Evolutionary conservation across 768 basidiomycete species (phyloP).

Genomic region (Suillus weaverae): DNA sequence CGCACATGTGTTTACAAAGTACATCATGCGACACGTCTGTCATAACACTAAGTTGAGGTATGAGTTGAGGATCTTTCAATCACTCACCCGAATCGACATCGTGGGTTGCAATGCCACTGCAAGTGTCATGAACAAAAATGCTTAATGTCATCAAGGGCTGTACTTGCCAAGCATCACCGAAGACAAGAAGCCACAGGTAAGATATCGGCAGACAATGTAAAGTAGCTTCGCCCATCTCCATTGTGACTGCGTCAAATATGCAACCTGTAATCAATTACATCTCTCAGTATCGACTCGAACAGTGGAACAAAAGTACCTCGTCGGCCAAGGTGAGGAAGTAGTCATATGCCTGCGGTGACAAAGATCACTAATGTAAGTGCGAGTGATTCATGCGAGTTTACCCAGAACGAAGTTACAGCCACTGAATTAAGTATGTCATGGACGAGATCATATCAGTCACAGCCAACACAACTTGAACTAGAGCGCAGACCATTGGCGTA

Average conservation of each 20-base stretch:
- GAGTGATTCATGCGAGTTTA: not conserved
- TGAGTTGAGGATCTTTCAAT: not conserved
- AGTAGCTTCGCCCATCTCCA: slow-evolving; percentile 1
- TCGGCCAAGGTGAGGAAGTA: slow-evolving; percentile 3
- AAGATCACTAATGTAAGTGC: not conserved
- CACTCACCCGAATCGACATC: not conserved
- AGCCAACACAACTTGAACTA: not conserved
- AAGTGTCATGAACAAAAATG: not conserved
- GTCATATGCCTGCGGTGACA: slow-evolving; percentile 1
- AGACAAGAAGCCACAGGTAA: slow-evolving; percentile 1
- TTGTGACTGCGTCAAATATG: not conserved
- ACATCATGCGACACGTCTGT: not conserved
- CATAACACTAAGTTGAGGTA: not conserved
- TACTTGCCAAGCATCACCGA: not conserved
- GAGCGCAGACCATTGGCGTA: not conserved
- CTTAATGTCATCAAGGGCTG: not conserved
- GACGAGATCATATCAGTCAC: not conserved
- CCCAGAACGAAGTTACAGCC: slow-evolving; percentile 1
- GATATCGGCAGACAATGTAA: slow-evolving; percentile 15
- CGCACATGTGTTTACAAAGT: not conserved
- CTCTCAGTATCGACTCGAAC: not conserved
- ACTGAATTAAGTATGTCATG: not conserved
- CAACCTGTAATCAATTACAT: not conserved
- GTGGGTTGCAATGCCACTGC: not conserved
- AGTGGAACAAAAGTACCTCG: slow-evolving; percentile 2